Base-by-base conservation (phyloP, 2,329 filamentous ascomycete genomes). In the Fusarium ramigenum region DNA sequence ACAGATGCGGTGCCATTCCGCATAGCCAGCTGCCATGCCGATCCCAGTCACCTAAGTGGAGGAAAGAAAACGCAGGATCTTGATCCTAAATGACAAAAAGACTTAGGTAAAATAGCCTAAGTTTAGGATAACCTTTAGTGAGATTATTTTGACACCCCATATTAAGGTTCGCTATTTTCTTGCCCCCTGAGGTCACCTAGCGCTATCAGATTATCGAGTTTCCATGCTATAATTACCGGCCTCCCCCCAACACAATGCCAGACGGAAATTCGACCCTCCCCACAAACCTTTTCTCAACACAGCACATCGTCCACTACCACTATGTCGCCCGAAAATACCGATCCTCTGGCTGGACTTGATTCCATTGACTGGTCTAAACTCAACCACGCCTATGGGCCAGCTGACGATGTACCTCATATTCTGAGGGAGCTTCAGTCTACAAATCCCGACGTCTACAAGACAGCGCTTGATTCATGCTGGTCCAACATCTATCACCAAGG, bases 281-380 rank as follows among this genome's bases (percentile, higher is more conserved):
- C 21, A 2, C 30, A 3, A 50, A 14, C 4, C 3, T 19, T 10
- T n/a, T 7, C 21, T 34, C 5, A 4, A 1, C 16, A 14, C 30
- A 14, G 11, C 30, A 34, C 3, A 49, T 4, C 15, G 5, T 0
- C 10, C 0, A 23, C 21, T 9, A 2, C 21, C n/a, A 14, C n/a
- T 14, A 50, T 50, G 34, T 2, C 34, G 3, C 2, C 4, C 9
- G 5, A 36, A 12, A 9, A 11, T 0, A 2, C 10, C 1, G 39
- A 43, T 8, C 30, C 40, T 21, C n/a, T 47, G 5, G 23, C 54
- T 1, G 19, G 54, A 9, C 14, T 58, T 14, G 54, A 47, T 7
- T 47, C 40, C 14, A 7, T 58, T 10, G n/a, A 58, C 40, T 58
- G 54, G 54, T 19, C 40, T 0, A 12, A 36, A 0, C n/a, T 47